phyloP scores from a whole-genome alignment of 2,329 filamentous ascomycete species.

The Pseudopyricularia javanii region DNA sequence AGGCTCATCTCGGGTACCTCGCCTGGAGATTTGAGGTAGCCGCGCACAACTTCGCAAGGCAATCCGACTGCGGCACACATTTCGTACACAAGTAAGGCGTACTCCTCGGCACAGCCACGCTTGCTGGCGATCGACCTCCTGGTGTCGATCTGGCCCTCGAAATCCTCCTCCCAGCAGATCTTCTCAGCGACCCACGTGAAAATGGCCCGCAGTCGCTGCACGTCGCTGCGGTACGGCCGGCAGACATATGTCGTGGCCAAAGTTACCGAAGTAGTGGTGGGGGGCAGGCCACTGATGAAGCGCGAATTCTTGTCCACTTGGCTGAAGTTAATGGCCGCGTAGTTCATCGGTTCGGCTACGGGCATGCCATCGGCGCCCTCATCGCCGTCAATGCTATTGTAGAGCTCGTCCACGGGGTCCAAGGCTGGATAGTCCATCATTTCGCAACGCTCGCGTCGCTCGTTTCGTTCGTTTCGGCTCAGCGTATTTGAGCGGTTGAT shows the following conservation, averaged over 20 bases:
- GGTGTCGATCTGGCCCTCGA: constrained; percentile 74
- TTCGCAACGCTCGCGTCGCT: constrained; percentile 79
- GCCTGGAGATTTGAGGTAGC: constrained; percentile 83
- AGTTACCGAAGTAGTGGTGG: constrained; percentile 67
- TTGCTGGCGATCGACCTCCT: constrained; percentile 73
- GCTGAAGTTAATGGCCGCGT: constrained; percentile 63
- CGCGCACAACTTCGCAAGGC: constrained; percentile 74
- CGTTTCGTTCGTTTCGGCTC: constrained; percentile 74
- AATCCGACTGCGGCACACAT: constrained; percentile 90
- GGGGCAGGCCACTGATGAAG: constrained; percentile 74
- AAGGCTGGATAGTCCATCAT: constrained; percentile 88
- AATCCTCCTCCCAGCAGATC: constrained; percentile 90
- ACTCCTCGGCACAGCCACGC: constrained; percentile 78
- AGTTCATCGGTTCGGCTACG: constrained; percentile 73
- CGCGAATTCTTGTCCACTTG: constrained; percentile 94
- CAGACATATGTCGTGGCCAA: constrained; percentile 88
- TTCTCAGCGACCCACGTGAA: constrained; percentile 98
- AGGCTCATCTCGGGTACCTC: constrained; percentile 71
- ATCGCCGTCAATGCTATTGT: constrained; percentile 76
- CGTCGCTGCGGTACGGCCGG: constrained; percentile 84
- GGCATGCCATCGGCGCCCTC: constrained; percentile 78
- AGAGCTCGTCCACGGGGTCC: constrained; percentile 79
- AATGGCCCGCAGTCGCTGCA: constrained; percentile 84
- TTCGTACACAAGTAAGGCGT: constrained; percentile 75
- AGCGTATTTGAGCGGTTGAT: constrained; percentile 91